Base-by-base conservation (phyloP, 768 basidiomycete genomes). In the Kwoniella heveanensis region DNA sequence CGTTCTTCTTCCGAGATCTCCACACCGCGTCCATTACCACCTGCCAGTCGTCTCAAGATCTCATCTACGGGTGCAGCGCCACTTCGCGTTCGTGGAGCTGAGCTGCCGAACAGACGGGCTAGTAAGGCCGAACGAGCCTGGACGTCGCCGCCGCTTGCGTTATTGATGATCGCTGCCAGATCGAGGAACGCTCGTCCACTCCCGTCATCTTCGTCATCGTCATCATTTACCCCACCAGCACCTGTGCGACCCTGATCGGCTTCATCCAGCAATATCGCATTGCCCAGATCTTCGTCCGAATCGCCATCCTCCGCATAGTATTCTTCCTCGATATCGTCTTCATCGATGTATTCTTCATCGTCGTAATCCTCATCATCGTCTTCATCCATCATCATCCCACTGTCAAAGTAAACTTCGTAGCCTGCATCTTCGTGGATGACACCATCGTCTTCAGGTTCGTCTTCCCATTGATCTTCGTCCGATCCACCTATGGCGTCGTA, bases 341-440 rank as follows among this genome's bases (percentile, higher is more conserved):
- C 65, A 13, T 68, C 60, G 46, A 65, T 44, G 19, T 58, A 52
- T n/a, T 52, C 64, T 12, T 58, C 62, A 21, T 70, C 62, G 51
- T 73, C 72, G 27, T n/a, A n/a, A n/a, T n/a, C n/a, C n/a, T 65
- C 66, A 9, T 50, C 55, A 12, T 68, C 64, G 5, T 67, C 68
- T 19, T 67, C 68, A 19, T 66, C 60, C n/a, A 51, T 15, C 10
- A 32, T 13, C 37, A 66, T 66, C 29, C 58, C 52, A 30, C 27
- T 30, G 54, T 57, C 61, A 9, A 50, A 32, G 27, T 56, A 62
- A 1, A 64, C 68, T 49, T 54, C 65, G 22, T 62, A 67, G 7
- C 46, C 60, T 39, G 30, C 58, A 44, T 70, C 67, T 19, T 49
- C 49, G 12, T 60, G 63, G 51, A 60, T 48, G 36, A 55, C 39